A percentile compares a stretch with the other conserved stretches of the same genome.
Conservation (phyloP, 352 stramenopile species). For the Globisporangium okanoganense region DNA sequence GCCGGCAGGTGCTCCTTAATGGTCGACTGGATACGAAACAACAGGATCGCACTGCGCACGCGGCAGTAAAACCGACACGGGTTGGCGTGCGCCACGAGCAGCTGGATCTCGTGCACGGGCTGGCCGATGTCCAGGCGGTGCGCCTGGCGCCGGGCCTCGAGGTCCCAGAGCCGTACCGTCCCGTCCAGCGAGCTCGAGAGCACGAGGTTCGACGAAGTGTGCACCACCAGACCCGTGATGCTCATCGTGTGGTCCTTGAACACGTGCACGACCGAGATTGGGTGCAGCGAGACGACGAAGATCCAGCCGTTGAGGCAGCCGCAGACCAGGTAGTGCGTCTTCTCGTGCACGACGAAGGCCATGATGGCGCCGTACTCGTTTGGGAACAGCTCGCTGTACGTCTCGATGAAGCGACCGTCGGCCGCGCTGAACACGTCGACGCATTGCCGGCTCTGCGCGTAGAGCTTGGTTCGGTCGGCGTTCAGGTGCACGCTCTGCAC, state of each 20-base stretch:
- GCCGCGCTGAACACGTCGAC: constrained; percentile 52
- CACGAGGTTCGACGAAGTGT: constrained; percentile 44
- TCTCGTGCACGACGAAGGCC: constrained; percentile 60
- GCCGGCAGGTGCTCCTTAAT: constrained; percentile 63
- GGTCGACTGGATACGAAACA: constrained; percentile 64
- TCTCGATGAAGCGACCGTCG: constrained; percentile 48
- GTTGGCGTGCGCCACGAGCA: constrained; percentile 32
- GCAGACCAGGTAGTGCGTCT: constrained; percentile 63
- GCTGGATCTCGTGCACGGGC: constrained; percentile 36
- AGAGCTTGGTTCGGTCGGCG: constrained; percentile 32
- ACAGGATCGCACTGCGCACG: constrained; percentile 44
- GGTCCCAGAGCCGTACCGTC: constrained; percentile 61
- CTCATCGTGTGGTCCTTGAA: constrained; percentile 70
- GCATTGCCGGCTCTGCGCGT: constrained; percentile 41
- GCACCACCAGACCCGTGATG: constrained; percentile 51
- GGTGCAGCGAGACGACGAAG: constrained; percentile 51
- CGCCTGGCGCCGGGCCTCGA: constrained; percentile 55
- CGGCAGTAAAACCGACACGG: constrained; percentile 59
- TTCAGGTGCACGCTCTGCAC: constrained; percentile 52
- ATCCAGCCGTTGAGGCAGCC: constrained; percentile 55
- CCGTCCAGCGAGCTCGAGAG: constrained; percentile 73
- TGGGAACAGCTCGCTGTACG: constrained; percentile 47
- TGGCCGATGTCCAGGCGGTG: constrained; percentile 57
- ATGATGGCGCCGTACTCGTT: constrained; percentile 53
- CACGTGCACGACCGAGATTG: constrained; percentile 47